Evolutionary conservation across 2,329 filamentous ascomycete genomes (phyloP), one percentile per base, ranked within the genome.

Genomic region (Knoxdaviesia capensis): DNA sequence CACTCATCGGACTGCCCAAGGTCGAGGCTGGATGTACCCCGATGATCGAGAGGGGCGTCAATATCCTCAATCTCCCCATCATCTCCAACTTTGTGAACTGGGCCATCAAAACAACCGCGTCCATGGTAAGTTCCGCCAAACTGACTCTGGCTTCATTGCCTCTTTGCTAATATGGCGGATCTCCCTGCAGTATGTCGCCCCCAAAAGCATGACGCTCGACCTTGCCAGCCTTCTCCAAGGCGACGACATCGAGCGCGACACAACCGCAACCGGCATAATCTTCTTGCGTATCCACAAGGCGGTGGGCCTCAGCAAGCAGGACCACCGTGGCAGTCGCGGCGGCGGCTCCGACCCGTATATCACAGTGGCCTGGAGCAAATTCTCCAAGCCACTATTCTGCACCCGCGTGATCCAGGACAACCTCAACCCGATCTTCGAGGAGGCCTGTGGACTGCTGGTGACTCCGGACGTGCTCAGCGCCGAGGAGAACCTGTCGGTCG

Each of bases 71-170:
- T 50, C 63, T 96, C 7, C 88, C 88, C 0, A 59, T 96, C 34
- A 94, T 96, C 51, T 92, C 84, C 9, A 92, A 92, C 52, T 96
- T 98, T 54, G 88, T 94, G 58, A 94, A 94, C 59, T 94, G 87
- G 62, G 85, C 88, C 5, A 93, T 96, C 51, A 77, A 77, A 34
- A 77, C 90, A 0, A 85, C 87, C 0, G 80, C 81, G 3, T 81
- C 77, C 54, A 80, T 94, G 71, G 47, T 48, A 44, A 3, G 44
- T 20, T 20, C 20, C 20, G 20, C 20, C 20, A 20, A 20, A 20
- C 3, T 20, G 20, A 20, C 3, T 20, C 3, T 20, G 2, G 20
- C 20, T 20, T 20, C 20, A 20, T 9, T 35, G 11, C 34, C 8
- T 2, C 2, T 11, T 35, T 9, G 34, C 34, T 35, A 35, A 35